A percentile compares a stretch with the other conserved stretches of the same genome.
phyloP scores from a whole-genome alignment of 164 flowering plant genomes.

The Stephania cephalantha region DNA sequence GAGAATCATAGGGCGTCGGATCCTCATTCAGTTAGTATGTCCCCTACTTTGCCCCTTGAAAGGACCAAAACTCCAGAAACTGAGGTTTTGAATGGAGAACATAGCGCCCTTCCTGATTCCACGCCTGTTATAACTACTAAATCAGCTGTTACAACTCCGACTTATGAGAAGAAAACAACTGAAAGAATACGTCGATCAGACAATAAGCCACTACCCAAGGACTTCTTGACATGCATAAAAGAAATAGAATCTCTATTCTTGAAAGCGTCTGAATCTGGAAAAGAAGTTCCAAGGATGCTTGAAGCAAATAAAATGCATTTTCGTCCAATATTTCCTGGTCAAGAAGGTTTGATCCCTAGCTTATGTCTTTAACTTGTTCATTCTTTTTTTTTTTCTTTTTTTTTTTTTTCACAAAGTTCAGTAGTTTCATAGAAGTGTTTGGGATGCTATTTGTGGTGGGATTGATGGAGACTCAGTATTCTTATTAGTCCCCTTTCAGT shows the following conservation, averaged over 20 bases:
- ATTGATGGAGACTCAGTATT: not conserved
- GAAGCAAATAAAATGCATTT: constrained; percentile 85
- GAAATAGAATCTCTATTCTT: constrained; percentile 76
- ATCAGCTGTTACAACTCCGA: constrained; percentile 25
- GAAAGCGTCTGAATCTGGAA: constrained; percentile 84
- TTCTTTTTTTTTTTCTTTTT: not conserved
- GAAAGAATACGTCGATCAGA: constrained; percentile 31
- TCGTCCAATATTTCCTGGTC: constrained; percentile 59
- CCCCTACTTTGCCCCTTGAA: constrained; percentile 29
- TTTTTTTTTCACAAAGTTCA: not conserved
- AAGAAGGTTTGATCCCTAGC: constrained; percentile 40
- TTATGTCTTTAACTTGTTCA: not conserved
- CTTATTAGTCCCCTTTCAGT: too few relatives aligned
- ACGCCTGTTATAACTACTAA: constrained; percentile 41
- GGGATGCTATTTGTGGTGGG: not conserved
- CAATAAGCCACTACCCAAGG: constrained; percentile 51
- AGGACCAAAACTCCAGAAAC: constrained; percentile 32
- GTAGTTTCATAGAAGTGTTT: not conserved
- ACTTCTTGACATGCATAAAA: constrained; percentile 67
- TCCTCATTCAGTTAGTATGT: constrained; percentile 19
- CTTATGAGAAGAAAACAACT: constrained; percentile 28
- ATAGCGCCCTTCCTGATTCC: constrained; percentile 40
- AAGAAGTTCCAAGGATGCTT: constrained; percentile 92
- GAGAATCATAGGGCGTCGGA: constrained; percentile 44
- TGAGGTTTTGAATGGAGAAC: constrained; percentile 34